Conservation (phyloP, 2,329 filamentous ascomycete species). For the Fusarium sambucinum region DNA sequence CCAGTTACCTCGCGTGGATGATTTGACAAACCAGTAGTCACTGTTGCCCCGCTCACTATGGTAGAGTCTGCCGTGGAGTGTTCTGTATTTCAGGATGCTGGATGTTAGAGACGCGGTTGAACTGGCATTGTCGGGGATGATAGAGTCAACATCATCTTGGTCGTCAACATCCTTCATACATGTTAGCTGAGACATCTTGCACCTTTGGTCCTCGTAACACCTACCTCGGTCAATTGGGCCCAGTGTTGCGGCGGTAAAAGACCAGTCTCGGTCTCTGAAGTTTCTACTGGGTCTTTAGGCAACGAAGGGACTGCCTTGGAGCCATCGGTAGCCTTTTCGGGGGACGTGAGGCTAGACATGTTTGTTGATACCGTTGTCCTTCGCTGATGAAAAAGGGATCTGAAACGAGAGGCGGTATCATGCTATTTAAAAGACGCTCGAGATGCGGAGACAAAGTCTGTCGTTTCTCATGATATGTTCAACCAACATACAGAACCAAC, state of each 20-base stretch:
- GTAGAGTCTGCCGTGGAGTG: not conserved
- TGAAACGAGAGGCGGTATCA: accelerated
- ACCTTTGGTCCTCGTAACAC: no score
- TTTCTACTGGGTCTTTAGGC: accelerated
- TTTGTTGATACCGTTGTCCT: accelerated
- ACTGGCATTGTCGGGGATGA: not conserved
- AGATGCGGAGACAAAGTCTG: not conserved
- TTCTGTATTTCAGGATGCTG: slow-evolving; percentile 6
- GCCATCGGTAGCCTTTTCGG: accelerated
- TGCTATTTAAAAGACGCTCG: not conserved
- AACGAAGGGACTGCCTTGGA: accelerated
- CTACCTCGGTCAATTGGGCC: not conserved
- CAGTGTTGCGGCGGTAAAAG: slow-evolving; percentile 3
- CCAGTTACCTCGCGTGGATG: accelerated
- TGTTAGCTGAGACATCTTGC: accelerated
- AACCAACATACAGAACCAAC: slow-evolving; percentile 5
- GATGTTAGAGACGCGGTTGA: not conserved
- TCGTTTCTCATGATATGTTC: not conserved
- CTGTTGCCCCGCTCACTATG: not conserved
- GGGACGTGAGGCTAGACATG: not conserved
- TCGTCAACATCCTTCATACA: not conserved
- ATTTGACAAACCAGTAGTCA: slow-evolving; percentile 4
- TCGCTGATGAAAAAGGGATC: accelerated
- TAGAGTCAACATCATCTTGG: not conserved
- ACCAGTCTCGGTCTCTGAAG: accelerated